phyloP scores from a whole-genome alignment of 805 yeast genomes.

The Maudiozyma pseudohumilis region DNA sequence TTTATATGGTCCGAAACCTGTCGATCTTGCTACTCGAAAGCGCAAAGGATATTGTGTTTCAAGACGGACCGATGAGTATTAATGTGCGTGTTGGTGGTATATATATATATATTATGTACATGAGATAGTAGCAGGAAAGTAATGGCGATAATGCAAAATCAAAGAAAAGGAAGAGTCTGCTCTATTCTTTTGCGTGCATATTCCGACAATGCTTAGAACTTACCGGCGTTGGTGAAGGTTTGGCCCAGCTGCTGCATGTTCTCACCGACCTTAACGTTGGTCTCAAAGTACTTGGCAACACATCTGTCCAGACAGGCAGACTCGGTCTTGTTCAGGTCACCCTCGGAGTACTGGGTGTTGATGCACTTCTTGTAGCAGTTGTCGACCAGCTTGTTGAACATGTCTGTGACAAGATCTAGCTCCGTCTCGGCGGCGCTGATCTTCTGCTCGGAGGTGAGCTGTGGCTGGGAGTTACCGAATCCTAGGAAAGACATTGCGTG shows the following conservation, averaged over 20 bases:
- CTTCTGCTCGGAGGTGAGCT: slow-evolving; percentile 63
- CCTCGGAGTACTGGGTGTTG: slow-evolving; percentile 51
- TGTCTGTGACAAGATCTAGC: slow-evolving; percentile 92
- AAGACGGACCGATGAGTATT: no score
- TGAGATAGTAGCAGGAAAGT: no score
- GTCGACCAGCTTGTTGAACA: slow-evolving; percentile 88
- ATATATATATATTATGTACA: no score
- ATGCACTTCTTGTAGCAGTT: slow-evolving; percentile 87
- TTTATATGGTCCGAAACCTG: no score
- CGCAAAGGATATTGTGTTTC: no score
- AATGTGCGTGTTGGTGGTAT: no score
- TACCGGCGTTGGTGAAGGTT: slow-evolving; percentile 31
- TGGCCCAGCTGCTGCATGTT: slow-evolving; percentile 46
- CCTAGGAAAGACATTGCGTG: slow-evolving; percentile 58
- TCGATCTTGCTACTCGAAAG: no score
- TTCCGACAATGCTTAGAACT: slow-evolving; percentile 11
- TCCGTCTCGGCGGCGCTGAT: slow-evolving; percentile 92
- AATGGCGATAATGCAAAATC: no score
- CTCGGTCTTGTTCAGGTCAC: slow-evolving; percentile 70
- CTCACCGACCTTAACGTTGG: slow-evolving; percentile 91
- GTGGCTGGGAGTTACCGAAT: slow-evolving; percentile 67
- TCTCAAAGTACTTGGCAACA: slow-evolving; percentile 88
- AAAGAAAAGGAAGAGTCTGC: no score
- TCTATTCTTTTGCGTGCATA: no score
- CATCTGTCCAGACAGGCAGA: slow-evolving; percentile 89